Evolutionary conservation across 345 rosid genomes (phyloP), one percentile per base, ranked within the genome.

Genomic region (Heritiera littoralis): DNA sequence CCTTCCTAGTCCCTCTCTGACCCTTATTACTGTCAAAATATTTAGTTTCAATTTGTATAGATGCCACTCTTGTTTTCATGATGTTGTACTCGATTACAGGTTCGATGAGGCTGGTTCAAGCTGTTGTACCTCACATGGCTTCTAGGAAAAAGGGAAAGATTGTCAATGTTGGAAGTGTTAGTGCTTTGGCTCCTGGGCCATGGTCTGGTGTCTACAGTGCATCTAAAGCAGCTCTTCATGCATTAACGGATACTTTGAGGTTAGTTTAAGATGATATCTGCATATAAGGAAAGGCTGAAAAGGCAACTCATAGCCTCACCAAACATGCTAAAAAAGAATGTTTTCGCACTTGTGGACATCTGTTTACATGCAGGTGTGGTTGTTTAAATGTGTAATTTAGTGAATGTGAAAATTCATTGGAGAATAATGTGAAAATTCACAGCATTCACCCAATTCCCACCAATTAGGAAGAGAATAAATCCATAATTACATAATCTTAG

Each of bases 171-270:
- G 97, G 98, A 70, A 93, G 98, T 70, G 83, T 89, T 56, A 43
- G 86, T 66, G 97, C 77, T 40, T 38, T 86, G 85, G 84, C 87
- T 74, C 91, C 95, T 9, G 83, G 87, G 45, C 98, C 94, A 0
- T 95, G 98, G 98, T 78, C 92, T 8, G 97, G 98, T 46, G 93
- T 85, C 72, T 95, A 93, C 81, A 82, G 89, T 66, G 92, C 96
- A n/a, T 84, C 96, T 41, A 95, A 95, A 89, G 96, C 97, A 52
- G 94, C 98, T 74, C 85, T 95, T 74, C 96, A 95, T 82, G 85
- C 97, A 18, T 82, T 93, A 61, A 91, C 97, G 6, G 96, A 95
- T 79, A 86, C 94, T 56, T 60, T 95, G 79, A 93, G 98, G 98
- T 91, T 59, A 72, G 88, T n/a, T 65, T 14, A 9, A 55, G 7